A percentile compares a stretch with the other conserved stretches of the same genome.
Evolutionary conservation across 805 yeast species (phyloP).

Genomic region (Jamesozyma lodderae): DNA sequence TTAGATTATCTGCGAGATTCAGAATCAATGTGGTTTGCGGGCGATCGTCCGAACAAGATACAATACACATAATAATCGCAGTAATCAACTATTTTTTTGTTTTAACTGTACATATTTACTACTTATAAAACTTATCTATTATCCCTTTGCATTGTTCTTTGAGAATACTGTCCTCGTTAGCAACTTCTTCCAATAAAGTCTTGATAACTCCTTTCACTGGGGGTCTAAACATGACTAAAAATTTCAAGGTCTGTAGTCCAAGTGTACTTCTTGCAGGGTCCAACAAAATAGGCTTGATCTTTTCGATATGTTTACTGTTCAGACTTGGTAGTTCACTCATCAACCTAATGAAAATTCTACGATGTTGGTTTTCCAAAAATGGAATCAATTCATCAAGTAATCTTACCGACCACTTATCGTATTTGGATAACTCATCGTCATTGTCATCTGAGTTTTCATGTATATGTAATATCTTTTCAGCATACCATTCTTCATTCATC

Average conservation of each 20-base stretch:
- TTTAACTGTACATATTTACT: not conserved
- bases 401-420: slow-evolving; percentile 59
- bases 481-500: slow-evolving; percentile 93
- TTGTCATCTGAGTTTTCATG: slow-evolving; percentile 13
- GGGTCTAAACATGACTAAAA: slow-evolving; percentile 81
- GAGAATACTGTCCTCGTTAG: slow-evolving; percentile 19
- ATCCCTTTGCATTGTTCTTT: slow-evolving; percentile 23
- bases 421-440: slow-evolving; percentile 27
- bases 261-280: slow-evolving; percentile 78
- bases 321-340: slow-evolving; percentile 82
- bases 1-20: too few relatives aligned
- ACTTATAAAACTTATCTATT: slow-evolving; percentile 19
- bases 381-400: slow-evolving; percentile 76
- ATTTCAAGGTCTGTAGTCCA: slow-evolving; percentile 77
- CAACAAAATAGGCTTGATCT: slow-evolving; percentile 62
- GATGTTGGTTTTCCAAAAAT: slow-evolving; percentile 70
- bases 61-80: too few relatives aligned
- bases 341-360: slow-evolving; percentile 71
- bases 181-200: slow-evolving; percentile 21
- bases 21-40: too few relatives aligned
- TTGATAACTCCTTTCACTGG: slow-evolving; percentile 48
- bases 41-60: too few relatives aligned
- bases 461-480: slow-evolving; percentile 29
- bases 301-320: slow-evolving; percentile 49
- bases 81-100: not conserved